Evolutionary conservation across 306 rosid species (phyloP).

Genomic region (Glycine soja): DNA sequence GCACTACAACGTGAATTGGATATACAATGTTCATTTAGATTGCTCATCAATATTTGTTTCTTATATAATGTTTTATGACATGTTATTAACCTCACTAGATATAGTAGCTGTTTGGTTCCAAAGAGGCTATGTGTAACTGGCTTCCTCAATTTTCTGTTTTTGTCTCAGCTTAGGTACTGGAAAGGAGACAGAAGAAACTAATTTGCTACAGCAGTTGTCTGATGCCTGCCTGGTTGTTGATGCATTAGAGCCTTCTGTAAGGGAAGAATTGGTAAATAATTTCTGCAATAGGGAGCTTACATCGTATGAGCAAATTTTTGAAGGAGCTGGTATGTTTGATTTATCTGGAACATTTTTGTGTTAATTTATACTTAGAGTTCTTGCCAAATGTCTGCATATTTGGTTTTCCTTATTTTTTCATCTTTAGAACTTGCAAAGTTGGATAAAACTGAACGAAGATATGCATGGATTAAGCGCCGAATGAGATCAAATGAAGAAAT

Average conservation of each 20-base stretch:
- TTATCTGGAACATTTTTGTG: slow-evolving; percentile 40
- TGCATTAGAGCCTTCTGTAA: slow-evolving; percentile 97
- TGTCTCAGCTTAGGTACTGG: slow-evolving; percentile 99
- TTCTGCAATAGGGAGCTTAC: slow-evolving; percentile 97
- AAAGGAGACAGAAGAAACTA: slow-evolving; percentile 93
- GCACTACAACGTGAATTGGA: not conserved
- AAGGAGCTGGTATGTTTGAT: slow-evolving; percentile 89
- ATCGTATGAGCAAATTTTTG: slow-evolving; percentile 96
- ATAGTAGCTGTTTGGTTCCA: slow-evolving; percentile 11
- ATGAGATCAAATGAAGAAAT: slow-evolving; percentile 98
- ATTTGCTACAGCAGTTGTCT: slow-evolving; percentile 89
- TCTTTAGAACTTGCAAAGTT: slow-evolving; percentile 85
- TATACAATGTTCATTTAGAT: slow-evolving; percentile 20
- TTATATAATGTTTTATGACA: not conserved
- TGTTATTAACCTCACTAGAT: slow-evolving; percentile 31
- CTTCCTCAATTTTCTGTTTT: slow-evolving; percentile 50
- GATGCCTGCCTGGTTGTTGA: slow-evolving; percentile 98
- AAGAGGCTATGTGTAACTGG: slow-evolving; percentile 48
- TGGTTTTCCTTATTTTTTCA: slow-evolving; percentile 31
- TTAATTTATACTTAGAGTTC: slow-evolving; percentile 32
- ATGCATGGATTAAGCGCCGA: slow-evolving; percentile 99
- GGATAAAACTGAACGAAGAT: slow-evolving; percentile 97
- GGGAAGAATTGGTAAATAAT: slow-evolving; percentile 96
- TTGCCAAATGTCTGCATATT: slow-evolving; percentile 32
- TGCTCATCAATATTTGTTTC: not conserved